Evolutionary conservation across 257 asterid species (phyloP).

Genomic region (Lithospermum erythrorhizon): DNA sequence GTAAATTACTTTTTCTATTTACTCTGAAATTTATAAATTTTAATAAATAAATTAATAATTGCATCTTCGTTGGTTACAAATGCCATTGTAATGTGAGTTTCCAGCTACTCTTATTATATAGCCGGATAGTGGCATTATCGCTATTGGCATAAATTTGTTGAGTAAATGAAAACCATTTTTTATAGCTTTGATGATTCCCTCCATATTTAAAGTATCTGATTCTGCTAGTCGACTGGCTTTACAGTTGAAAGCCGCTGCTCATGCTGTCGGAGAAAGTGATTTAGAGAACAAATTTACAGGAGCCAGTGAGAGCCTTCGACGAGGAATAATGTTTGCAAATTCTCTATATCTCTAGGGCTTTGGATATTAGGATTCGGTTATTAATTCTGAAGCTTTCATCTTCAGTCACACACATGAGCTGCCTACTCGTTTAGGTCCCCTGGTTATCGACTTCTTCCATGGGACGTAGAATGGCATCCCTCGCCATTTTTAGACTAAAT

Average conservation of each 20-base stretch:
- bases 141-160: no score
- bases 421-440: no score
- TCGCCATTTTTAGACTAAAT: no score
- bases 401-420: not conserved
- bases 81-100: not conserved
- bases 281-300: constrained; percentile 71
- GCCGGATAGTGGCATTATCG: no score
- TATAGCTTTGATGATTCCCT: not conserved
- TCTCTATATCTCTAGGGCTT: constrained; percentile 58
- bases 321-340: constrained; percentile 97
- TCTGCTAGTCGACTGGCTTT: constrained; percentile 6
- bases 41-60: no score
- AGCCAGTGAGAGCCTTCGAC: constrained; percentile 88
- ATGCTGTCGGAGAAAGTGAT: constrained; percentile 81
- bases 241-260: constrained; percentile 86
- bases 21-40: no score
- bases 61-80: no score
- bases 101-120: no score
- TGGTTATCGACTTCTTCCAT: no score
- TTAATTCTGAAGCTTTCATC: constrained; percentile 2
- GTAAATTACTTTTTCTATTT: constrained; percentile 17
- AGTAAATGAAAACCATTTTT: not conserved
- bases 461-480: no score
- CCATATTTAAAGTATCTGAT: not conserved
- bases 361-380: not conserved